Conservation (phyloP, 106 monocot species). For the Chionographis japonica region DNA sequence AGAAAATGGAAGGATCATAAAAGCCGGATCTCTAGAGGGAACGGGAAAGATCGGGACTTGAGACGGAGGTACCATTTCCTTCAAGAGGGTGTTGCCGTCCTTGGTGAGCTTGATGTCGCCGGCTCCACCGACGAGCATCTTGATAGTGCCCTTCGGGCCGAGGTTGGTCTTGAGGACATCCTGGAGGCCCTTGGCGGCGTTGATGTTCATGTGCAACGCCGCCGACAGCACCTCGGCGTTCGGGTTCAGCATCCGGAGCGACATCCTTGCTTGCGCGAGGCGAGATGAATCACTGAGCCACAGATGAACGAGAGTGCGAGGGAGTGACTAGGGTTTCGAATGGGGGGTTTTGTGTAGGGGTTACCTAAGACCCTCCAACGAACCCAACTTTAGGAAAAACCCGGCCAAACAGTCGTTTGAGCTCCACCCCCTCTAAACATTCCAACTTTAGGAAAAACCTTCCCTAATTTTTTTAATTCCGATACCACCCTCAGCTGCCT, state of each 20-base stretch:
- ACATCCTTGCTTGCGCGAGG: constrained; percentile 38
- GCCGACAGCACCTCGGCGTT: constrained; percentile 93
- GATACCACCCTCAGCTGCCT: too few relatives aligned
- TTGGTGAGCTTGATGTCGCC: constrained; percentile 94
- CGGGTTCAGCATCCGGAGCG: constrained; percentile 79
- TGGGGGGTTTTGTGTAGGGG: too few relatives aligned
- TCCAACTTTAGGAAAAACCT: too few relatives aligned
- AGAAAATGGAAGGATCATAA: not conserved
- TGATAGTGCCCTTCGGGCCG: constrained; percentile 95
- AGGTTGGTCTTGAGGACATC: constrained; percentile 96
- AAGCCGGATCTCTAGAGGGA: not conserved
- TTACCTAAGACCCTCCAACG: too few relatives aligned
- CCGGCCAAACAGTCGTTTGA: too few relatives aligned
- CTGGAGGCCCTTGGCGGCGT: constrained; percentile 93
- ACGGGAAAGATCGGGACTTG: not conserved
- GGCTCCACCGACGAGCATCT: constrained; percentile 94
- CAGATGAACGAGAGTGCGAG: too few relatives aligned
- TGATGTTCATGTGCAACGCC: constrained; percentile 96
- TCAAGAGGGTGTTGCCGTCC: constrained; percentile 89
- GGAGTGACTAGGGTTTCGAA: too few relatives aligned
- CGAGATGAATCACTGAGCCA: too few relatives aligned
- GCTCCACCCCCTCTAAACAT: too few relatives aligned
- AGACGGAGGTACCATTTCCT: constrained; percentile 67
- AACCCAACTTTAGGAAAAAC: too few relatives aligned
- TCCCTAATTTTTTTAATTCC: too few relatives aligned